Conservation (phyloP, 352 stramenopile species). For the Pythium insidiosum region DNA sequence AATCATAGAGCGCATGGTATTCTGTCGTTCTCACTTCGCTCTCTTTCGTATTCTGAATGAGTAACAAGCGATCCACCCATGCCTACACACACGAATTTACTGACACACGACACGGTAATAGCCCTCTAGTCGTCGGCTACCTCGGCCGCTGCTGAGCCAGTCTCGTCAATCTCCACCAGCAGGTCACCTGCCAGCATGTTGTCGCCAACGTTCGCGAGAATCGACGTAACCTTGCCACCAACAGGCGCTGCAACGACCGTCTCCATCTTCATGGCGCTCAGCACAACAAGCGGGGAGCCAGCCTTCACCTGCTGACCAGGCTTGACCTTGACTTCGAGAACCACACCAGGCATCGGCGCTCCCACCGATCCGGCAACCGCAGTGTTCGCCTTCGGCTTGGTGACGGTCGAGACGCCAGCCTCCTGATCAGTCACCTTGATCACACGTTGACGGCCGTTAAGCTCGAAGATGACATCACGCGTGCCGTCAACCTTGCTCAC, state of each 20-base stretch:
- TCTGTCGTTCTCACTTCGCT: too few relatives aligned
- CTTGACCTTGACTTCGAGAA: conserved; percentile 94
- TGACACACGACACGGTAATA: too few relatives aligned
- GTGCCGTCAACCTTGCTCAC: conserved; percentile 86
- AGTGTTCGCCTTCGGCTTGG: conserved; percentile 84
- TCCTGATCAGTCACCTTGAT: conserved; percentile 91
- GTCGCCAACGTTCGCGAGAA: conserved; percentile 91
- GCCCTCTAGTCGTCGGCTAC: too few relatives aligned
- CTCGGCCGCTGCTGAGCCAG: too few relatives aligned
- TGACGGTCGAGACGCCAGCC: conserved; percentile 45
- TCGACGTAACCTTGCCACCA: conserved; percentile 84
- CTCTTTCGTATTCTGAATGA: too few relatives aligned
- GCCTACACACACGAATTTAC: too few relatives aligned
- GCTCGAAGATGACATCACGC: conserved; percentile 95
- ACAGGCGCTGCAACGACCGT: conserved; percentile 90
- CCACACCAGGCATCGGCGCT: conserved; percentile 95
- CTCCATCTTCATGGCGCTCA: conserved; percentile 99
- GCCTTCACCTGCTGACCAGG: conserved; percentile 89
- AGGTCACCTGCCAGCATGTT: conserved; percentile 93
- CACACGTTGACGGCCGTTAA: conserved; percentile 92
- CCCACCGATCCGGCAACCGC: conserved; percentile 82
- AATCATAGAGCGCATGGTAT: too few relatives aligned
- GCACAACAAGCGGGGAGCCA: conserved; percentile 89
- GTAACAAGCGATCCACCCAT: too few relatives aligned
- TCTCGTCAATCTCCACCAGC: conserved; percentile 93